phyloP scores from a whole-genome alignment of 768 basidiomycete species.

The Fomitopsis pulvina region DNA sequence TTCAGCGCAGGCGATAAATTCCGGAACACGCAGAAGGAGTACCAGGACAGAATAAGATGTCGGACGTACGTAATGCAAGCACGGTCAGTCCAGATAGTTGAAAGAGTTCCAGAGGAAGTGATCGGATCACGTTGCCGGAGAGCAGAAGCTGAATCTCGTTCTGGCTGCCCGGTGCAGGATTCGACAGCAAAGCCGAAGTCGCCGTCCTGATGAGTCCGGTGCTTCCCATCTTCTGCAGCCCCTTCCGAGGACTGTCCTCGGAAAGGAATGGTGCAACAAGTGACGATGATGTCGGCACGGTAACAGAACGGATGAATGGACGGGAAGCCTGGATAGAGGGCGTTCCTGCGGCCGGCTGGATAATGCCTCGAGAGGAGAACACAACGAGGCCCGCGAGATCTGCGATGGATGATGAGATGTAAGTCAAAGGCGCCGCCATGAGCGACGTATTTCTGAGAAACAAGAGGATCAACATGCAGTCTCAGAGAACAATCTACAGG shows the following conservation, averaged over 20 bases:
- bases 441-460: background rate
- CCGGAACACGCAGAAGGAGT: background rate
- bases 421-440: conserved; percentile 25
- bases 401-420: conserved; percentile 40
- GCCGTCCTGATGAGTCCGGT: conserved; percentile 10
- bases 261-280: conserved; percentile 13
- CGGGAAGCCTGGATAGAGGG: conserved; percentile 22
- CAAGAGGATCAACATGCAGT: conserved; percentile 1
- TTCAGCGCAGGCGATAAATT: background rate
- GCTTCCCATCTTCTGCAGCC: conserved; percentile 4
- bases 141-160: conserved; percentile 53
- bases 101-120: conserved; percentile 54
- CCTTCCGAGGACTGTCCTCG: conserved; percentile 9
- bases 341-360: conserved; percentile 16
- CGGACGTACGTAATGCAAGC: conserved; percentile 53
- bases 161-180: conserved; percentile 14
- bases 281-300: conserved; percentile 9
- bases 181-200: conserved; percentile 16
- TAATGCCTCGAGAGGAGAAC: conserved; percentile 30
- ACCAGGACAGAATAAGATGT: background rate
- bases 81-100: conserved; percentile 50
- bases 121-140: conserved; percentile 43
- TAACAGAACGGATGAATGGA: conserved; percentile 15
- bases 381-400: conserved; percentile 41
- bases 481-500: background rate